Evolutionary conservation across 495 filamentous ascomycete genomes (phyloP).

Genomic region (Xylaria grammica): DNA sequence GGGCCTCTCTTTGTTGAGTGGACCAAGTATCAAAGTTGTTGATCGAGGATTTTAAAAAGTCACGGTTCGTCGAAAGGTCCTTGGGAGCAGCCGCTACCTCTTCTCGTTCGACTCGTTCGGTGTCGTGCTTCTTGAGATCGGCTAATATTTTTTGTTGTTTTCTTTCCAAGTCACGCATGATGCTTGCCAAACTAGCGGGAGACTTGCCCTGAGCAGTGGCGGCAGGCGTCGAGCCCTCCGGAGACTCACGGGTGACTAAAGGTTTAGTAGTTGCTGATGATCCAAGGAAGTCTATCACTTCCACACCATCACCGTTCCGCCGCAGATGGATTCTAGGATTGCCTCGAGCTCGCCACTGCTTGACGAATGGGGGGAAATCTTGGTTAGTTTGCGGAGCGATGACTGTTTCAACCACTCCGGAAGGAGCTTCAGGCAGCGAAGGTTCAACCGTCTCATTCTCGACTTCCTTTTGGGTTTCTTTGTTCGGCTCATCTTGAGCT

Average conservation of each 20-base stretch:
- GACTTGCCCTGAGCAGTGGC: neutral
- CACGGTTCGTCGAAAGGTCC: too few relatives aligned
- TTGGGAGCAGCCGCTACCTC: too few relatives aligned
- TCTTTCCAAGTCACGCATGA: conserved; percentile 31
- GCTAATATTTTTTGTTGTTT: too few relatives aligned
- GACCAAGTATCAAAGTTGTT: too few relatives aligned
- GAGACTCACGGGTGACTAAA: conserved; percentile 12
- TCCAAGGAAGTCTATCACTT: conserved; percentile 33
- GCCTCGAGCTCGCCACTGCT: conserved; percentile 30
- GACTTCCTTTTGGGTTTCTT: conserved; percentile 2
- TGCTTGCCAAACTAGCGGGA: neutral
- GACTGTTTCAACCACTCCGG: conserved; percentile 20
- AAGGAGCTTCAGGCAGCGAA: neutral
- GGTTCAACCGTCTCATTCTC: conserved; percentile 17
- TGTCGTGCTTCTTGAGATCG: too few relatives aligned
- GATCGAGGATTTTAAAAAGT: too few relatives aligned
- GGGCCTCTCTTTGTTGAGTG: too few relatives aligned
- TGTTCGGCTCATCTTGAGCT: neutral
- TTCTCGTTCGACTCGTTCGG: too few relatives aligned
- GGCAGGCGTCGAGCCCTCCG: neutral
- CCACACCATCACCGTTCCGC: conserved; percentile 27
- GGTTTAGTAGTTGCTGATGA: conserved; percentile 17
- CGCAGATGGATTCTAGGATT: conserved; percentile 32
- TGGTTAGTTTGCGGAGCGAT: conserved; percentile 29
- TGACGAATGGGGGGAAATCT: conserved; percentile 31